Base-by-base conservation (phyloP, 768 basidiomycete genomes). In the Lactarius quietus region DNA sequence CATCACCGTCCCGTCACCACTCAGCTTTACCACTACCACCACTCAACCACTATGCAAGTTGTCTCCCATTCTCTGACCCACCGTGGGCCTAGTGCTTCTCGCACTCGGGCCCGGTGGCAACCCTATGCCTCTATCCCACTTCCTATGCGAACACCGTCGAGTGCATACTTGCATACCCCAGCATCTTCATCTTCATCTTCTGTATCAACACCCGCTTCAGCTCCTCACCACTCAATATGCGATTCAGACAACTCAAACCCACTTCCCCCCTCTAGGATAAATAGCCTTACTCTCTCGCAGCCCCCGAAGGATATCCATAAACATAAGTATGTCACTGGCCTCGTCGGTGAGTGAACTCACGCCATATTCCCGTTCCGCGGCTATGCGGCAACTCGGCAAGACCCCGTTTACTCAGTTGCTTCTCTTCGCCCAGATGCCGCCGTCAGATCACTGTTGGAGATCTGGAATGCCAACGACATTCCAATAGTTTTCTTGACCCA, bases 391-490 rank as follows among this genome's bases (percentile, higher is more conserved):
- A 56, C 35, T 52, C 45, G 36, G 52, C 51, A 39, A 39, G 36
- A 33, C 62, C 43, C 45, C 23, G n/a, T 54, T 41, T 63, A 15
- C 61, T 64, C 63, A 70, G 54, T 33, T 57, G 51, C 53, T 53
- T 55, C 38, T 35, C 51, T 36, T 43, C 43, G 43, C 28, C 33
- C 74, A 92, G 90, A 92, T 79, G 87, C 90, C 84, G 86, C 90
- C 43, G 86, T 92, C 65, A 88, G 86, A 71, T 86, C 85, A 4
- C 75, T 93, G 61, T 86, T 83, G 72, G 89, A 92, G 69, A 88
- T 90, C 75, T 93, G 91, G 91, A 86, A 81, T 41, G 85, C 86
- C 1, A 85, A 91, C 71, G 85, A 90, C 71, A 87, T 92, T 31
- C 90, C 91, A 1, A 56, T 72, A 29, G 81, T 82, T 18, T 91